These are phyloP conservation scores for Lycium ferocissimum DNA, from an alignment of 257 asterid species.

Conservation along the genomic window DNA sequence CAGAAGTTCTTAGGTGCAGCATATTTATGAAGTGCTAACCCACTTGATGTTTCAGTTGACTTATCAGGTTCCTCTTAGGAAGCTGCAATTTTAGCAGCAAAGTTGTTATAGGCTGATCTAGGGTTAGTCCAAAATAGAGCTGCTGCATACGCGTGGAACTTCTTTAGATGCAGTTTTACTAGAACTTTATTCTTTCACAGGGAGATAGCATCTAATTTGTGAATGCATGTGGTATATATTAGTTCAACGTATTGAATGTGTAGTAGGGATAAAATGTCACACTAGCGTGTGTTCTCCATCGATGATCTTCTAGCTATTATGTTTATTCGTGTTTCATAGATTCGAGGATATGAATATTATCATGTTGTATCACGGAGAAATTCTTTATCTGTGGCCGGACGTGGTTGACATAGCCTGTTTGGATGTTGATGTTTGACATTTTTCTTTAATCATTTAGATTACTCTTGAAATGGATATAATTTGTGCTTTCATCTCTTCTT, in stretches of 20 bases:
- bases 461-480: slow-evolving; percentile 16
- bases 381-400: not conserved
- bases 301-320: not conserved
- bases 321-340: not conserved
- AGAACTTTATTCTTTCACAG: not conserved
- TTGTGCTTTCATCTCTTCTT: slow-evolving; percentile 18
- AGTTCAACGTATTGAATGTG: not conserved
- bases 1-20: not conserved
- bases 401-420: not conserved
- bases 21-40: slow-evolving; percentile 10
- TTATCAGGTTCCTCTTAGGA: not conserved
- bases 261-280: not conserved
- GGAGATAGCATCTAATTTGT: slow-evolving; percentile 11
- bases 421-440: slow-evolving; percentile 7
- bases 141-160: not conserved
- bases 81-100: slow-evolving; percentile 5
- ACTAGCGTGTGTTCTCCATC: not conserved
- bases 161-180: not conserved
- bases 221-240: not conserved
- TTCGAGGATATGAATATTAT: not conserved
- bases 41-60: not conserved
- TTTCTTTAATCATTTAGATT: not conserved
- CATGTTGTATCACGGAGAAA: not conserved
- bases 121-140: not conserved
- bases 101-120: slow-evolving; percentile 2